Evolutionary conservation across 1,284 basidiomycete genomes (phyloP).

Genomic region (Lignosus rhinocerotis): DNA sequence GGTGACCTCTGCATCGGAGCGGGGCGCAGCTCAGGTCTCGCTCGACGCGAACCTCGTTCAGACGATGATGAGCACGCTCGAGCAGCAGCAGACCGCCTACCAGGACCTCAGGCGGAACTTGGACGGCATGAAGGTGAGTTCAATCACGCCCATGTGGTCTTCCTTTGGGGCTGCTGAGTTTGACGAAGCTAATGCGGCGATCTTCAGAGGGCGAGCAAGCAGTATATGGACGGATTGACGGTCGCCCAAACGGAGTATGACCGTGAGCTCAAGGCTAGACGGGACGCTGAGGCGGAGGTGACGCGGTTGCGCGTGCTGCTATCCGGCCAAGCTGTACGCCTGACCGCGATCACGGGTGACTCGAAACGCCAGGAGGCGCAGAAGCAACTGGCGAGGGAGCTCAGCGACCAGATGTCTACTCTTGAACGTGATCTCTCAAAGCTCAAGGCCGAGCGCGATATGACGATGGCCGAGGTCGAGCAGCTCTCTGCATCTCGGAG

Average conservation of each 20-base stretch:
- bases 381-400: conserved; percentile 77
- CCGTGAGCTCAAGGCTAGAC: conserved; percentile 81
- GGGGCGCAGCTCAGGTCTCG: conserved; percentile 63
- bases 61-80: conserved; percentile 69
- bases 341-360: conserved; percentile 83
- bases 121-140: conserved; percentile 82
- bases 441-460: conserved; percentile 86
- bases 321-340: conserved; percentile 85
- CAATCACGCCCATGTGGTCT: neutral
- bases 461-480: conserved; percentile 91
- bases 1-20: conserved; percentile 63
- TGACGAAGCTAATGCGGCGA: neutral
- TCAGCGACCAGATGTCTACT: conserved; percentile 73
- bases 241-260: conserved; percentile 95
- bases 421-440: conserved; percentile 88
- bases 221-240: conserved; percentile 88
- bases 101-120: conserved; percentile 74
- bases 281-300: conserved; percentile 92
- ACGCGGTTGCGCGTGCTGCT: conserved; percentile 81
- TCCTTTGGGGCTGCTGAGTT: neutral
- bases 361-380: conserved; percentile 77
- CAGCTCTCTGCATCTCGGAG: conserved; percentile 78
- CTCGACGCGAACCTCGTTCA: conserved; percentile 79
- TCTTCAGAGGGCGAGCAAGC: conserved; percentile 78
- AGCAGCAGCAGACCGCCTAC: conserved; percentile 66